Evolutionary conservation across 2,329 filamentous ascomycete genomes (phyloP).

Genomic region (Huntiella decipiens): DNA sequence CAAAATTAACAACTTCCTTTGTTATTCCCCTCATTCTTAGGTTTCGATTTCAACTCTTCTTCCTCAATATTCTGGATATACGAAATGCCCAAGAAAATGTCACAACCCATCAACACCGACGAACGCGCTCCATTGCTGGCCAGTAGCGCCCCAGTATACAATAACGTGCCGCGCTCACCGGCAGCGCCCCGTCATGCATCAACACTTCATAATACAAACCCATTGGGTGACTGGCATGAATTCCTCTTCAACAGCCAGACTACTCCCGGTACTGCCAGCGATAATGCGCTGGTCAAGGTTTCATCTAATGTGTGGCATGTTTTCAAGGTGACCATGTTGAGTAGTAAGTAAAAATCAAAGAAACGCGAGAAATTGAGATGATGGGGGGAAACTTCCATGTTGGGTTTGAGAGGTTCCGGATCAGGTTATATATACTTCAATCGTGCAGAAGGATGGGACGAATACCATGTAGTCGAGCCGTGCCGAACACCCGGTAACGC

Average conservation of each 20-base stretch:
- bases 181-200: neutral
- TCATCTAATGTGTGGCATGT: constrained; percentile 27
- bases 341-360: constrained; percentile 28
- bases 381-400: too few relatives aligned
- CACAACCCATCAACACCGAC: constrained; percentile 14
- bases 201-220: constrained; percentile 1
- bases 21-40: too few relatives aligned
- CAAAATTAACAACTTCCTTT: too few relatives aligned
- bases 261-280: constrained; percentile 33
- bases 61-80: neutral
- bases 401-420: too few relatives aligned
- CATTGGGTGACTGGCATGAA: constrained; percentile 4
- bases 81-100: constrained; percentile 12
- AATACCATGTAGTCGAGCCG: neutral
- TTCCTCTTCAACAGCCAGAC: constrained; percentile 28
- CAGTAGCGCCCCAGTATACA: constrained; percentile 14
- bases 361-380: too few relatives aligned
- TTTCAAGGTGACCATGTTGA: constrained; percentile 36
- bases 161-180: neutral
- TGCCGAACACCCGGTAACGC: constrained; percentile 1
- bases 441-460: too few relatives aligned
- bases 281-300: constrained; percentile 15
- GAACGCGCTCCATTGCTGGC: constrained; percentile 26
- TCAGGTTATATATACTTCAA: too few relatives aligned
- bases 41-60: neutral